Evolutionary conservation across 2,329 filamentous ascomycete species (phyloP).

Genomic region (Aspergillus vadensis): DNA sequence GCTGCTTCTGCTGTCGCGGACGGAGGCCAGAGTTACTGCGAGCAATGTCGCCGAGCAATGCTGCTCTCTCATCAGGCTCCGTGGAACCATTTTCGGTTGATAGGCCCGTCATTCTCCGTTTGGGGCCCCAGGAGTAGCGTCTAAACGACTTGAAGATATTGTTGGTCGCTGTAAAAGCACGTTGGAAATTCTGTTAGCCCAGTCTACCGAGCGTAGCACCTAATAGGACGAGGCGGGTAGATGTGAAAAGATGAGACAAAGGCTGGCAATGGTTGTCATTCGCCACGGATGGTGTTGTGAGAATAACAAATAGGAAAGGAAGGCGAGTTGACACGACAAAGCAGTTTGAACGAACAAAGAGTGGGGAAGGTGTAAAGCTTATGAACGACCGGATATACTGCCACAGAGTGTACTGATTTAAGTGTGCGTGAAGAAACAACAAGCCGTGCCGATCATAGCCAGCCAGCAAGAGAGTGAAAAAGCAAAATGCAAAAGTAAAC

Average conservation of each 20-base stretch:
- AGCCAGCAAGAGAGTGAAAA: neutral
- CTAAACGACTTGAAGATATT: slow-evolving; percentile 34
- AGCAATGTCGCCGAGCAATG: slow-evolving; percentile 31
- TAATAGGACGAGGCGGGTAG: neutral
- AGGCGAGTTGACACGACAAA: slow-evolving; percentile 8
- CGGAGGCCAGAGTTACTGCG: slow-evolving; percentile 25
- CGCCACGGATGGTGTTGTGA: slow-evolving; percentile 2
- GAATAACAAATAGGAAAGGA: slow-evolving; percentile 2
- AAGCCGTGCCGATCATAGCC: slow-evolving; percentile 4
- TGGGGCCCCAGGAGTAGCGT: slow-evolving; percentile 32
- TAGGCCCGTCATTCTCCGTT: slow-evolving; percentile 33
- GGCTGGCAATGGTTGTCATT: neutral
- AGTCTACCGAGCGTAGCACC: neutral
- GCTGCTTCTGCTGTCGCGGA: slow-evolving; percentile 35
- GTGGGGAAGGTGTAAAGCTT: neutral
- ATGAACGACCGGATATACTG: neutral
- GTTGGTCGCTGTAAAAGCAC: slow-evolving; percentile 25
- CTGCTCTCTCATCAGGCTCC: slow-evolving; percentile 38
- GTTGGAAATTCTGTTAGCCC: slow-evolving; percentile 15
- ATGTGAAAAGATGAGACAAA: neutral
- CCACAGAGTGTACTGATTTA: neutral
- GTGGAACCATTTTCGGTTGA: slow-evolving; percentile 33
- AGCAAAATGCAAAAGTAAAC: slow-evolving; percentile 8
- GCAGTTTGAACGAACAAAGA: neutral
- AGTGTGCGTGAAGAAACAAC: neutral